Evolutionary conservation across 139 green algal species (phyloP).

Genomic region (Choricystis sp.): DNA sequence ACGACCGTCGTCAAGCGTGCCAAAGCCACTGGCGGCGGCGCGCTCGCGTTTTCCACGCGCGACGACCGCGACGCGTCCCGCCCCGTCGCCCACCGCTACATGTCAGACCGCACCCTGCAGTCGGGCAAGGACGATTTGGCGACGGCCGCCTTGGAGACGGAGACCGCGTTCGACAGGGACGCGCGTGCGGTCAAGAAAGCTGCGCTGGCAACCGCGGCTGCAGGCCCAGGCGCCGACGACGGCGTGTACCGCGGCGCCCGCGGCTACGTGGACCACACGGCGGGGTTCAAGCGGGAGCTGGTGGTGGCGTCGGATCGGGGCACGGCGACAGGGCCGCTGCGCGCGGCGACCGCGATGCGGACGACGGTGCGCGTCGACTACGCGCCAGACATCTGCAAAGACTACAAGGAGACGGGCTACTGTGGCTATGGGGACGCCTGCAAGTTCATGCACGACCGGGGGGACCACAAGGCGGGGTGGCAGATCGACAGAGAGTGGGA

Average conservation of each 20-base stretch:
- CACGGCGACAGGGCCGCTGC: slow-evolving; percentile 62
- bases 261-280: slow-evolving; percentile 34
- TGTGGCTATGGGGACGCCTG: slow-evolving; percentile 94
- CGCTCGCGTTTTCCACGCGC: neutral
- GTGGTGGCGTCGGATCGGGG: slow-evolving; percentile 50
- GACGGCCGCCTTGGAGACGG: slow-evolving; percentile 46
- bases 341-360: slow-evolving; percentile 48
- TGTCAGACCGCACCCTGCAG: slow-evolving; percentile 10
- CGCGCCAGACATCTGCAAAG: slow-evolving; percentile 97
- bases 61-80: too few relatives aligned
- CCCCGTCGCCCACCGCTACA: neutral
- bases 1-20: neutral
- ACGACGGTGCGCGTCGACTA: slow-evolving; percentile 80
- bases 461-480: slow-evolving; percentile 95
- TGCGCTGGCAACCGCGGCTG: too few relatives aligned
- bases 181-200: slow-evolving; percentile 22
- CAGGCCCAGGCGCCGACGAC: slow-evolving; percentile 11
- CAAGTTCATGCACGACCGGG: slow-evolving; percentile 98
- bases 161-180: slow-evolving; percentile 62
- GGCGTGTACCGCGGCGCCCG: slow-evolving; percentile 59
- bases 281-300: slow-evolving; percentile 12
- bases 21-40: neutral
- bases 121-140: slow-evolving; percentile 32
- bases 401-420: slow-evolving; percentile 96
- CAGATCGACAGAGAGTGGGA: slow-evolving; percentile 88